Percentiles rank a stretch among this genome's conserved stretches.
phyloP scores from a whole-genome alignment of 169 alveolate species.

The Plasmodium vivax region DNA sequence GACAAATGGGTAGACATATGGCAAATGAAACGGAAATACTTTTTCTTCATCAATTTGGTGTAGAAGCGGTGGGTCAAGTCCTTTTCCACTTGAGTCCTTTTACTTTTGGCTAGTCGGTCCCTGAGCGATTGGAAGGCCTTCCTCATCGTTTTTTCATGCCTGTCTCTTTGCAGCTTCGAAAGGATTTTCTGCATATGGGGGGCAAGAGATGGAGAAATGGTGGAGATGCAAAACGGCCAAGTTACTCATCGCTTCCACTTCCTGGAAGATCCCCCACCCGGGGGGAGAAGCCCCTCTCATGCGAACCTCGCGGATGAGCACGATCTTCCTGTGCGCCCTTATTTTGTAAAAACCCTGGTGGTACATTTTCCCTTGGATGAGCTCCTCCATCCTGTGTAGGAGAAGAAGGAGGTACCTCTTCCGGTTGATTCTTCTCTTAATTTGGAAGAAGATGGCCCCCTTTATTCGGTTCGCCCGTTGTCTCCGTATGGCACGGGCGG shows the following conservation, averaged over 20 bases:
- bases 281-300: neutral
- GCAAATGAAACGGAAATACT: neutral
- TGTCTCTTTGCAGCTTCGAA: neutral
- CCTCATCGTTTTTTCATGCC: neutral
- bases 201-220: too few relatives aligned
- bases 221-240: too few relatives aligned
- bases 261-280: neutral
- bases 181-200: slow-evolving; percentile 8
- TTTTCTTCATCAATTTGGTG: neutral
- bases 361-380: slow-evolving; percentile 9
- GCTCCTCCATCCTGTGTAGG: slow-evolving; percentile 1
- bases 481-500: neutral
- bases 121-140: neutral
- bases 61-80: neutral
- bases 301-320: slow-evolving; percentile 23
- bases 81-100: slow-evolving; percentile 12
- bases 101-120: neutral
- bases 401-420: slow-evolving; percentile 2
- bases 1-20: neutral
- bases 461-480: slow-evolving; percentile 24
- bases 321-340: neutral
- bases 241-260: neutral
- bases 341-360: neutral
- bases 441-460: slow-evolving; percentile 15
- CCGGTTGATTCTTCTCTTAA: slow-evolving; percentile 10